These are phyloP conservation scores for Dicorynia guianensis DNA, from an alignment of 306 rosid genomes.

Conservation along the genomic window DNA sequence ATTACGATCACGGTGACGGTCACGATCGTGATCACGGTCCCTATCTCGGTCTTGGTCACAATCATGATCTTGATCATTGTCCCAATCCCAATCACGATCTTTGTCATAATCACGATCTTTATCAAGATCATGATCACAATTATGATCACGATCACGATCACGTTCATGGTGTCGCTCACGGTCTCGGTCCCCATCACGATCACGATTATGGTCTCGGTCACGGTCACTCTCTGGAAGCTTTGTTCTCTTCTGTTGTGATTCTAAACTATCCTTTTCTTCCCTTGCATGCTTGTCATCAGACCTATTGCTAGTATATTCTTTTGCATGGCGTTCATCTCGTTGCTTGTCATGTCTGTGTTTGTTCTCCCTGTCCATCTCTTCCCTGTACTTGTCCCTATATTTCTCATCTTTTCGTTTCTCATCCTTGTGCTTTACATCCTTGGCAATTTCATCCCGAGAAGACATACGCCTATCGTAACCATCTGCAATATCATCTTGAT, in stretches of 20 bases:
- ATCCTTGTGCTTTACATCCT: constrained; percentile 79
- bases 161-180: constrained; percentile 45
- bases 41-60: constrained; percentile 51
- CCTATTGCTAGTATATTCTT: constrained; percentile 66
- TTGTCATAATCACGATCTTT: constrained; percentile 65
- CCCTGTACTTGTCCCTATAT: constrained; percentile 74
- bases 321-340: constrained; percentile 70
- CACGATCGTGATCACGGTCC: constrained; percentile 49
- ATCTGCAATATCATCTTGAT: constrained; percentile 69
- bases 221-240: constrained; percentile 70
- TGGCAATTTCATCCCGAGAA: constrained; percentile 69
- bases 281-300: constrained; percentile 77
- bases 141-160: constrained; percentile 47
- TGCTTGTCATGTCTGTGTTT: constrained; percentile 79
- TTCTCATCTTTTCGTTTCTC: constrained; percentile 92
- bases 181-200: constrained; percentile 32
- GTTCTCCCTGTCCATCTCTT: constrained; percentile 76
- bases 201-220: constrained; percentile 45
- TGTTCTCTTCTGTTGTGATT: constrained; percentile 75
- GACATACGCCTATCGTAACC: constrained; percentile 61
- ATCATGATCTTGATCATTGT: constrained; percentile 55
- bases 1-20: constrained; percentile 64
- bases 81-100: constrained; percentile 64
- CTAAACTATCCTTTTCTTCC: constrained; percentile 76
- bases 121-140: constrained; percentile 62